phyloP scores from a whole-genome alignment of 495 filamentous ascomycete species.

The Bacidia gigantensis region DNA sequence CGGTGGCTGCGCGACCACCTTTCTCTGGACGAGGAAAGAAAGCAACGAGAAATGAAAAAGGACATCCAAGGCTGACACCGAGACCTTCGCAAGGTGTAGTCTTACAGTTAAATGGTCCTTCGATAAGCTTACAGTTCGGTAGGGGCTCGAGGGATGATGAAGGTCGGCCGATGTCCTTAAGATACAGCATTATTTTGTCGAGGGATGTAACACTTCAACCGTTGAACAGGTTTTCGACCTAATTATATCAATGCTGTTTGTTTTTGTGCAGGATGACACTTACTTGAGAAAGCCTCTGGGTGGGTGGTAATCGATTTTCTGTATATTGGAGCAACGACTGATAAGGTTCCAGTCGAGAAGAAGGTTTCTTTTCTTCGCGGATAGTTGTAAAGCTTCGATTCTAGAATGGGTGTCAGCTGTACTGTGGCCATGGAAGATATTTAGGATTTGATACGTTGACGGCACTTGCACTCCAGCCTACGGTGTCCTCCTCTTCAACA shows the following conservation, averaged over 20 bases:
- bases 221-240: background rate
- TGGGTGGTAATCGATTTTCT: slow-evolving; percentile 41
- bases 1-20: slow-evolving; percentile 84
- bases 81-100: too few species aligned
- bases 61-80: too few species aligned
- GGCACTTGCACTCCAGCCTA: slow-evolving; percentile 70
- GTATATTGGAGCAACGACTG: slow-evolving; percentile 21
- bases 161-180: too few species aligned
- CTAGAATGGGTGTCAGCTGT: slow-evolving; percentile 16
- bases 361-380: slow-evolving; percentile 20
- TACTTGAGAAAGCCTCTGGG: slow-evolving; percentile 51
- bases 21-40: slow-evolving; percentile 22
- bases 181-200: too few species aligned
- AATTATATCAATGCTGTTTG: background rate
- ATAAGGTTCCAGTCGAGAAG: slow-evolving; percentile 19
- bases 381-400: slow-evolving; percentile 22
- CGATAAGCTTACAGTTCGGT: too few species aligned
- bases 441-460: slow-evolving; percentile 28
- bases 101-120: too few species aligned
- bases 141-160: too few species aligned
- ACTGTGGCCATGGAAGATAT: background rate
- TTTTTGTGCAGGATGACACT: background rate
- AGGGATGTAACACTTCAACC: background rate
- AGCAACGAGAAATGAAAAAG: too few species aligned
- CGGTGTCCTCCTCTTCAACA: slow-evolving; percentile 54